Conservation (phyloP, 2,329 filamentous ascomycete genomes). For the Trichoderma sp. region DNA sequence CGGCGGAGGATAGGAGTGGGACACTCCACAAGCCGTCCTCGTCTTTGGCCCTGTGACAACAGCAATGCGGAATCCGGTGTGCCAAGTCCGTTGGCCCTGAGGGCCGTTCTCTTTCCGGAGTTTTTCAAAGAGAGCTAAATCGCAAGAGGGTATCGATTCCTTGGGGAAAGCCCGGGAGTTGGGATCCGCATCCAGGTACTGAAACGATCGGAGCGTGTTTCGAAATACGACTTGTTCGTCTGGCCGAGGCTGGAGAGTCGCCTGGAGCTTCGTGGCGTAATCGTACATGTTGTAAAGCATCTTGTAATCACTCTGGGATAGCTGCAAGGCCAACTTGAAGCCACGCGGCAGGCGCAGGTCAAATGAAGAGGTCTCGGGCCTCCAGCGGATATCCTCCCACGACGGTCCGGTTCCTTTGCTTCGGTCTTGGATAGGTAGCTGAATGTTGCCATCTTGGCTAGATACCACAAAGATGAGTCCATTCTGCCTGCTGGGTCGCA, state of each 20-base stretch:
- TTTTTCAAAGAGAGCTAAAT: slow-evolving; percentile 75
- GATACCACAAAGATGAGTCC: slow-evolving; percentile 73
- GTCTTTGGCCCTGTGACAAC: slow-evolving; percentile 77
- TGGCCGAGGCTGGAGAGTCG: slow-evolving; percentile 67
- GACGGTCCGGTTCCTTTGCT: slow-evolving; percentile 71
- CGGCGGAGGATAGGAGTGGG: slow-evolving; percentile 67
- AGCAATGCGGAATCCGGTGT: slow-evolving; percentile 78
- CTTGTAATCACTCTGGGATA: slow-evolving; percentile 76
- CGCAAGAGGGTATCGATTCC: slow-evolving; percentile 72
- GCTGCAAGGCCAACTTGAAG: slow-evolving; percentile 72
- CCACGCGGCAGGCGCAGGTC: slow-evolving; percentile 74
- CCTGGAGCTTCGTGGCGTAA: slow-evolving; percentile 76
- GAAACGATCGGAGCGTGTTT: slow-evolving; percentile 71
- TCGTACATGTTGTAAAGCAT: slow-evolving; percentile 83
- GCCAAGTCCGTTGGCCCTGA: slow-evolving; percentile 70
- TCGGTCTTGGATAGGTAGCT: slow-evolving; percentile 68
- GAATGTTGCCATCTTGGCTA: slow-evolving; percentile 78
- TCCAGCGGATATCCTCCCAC: slow-evolving; percentile 85
- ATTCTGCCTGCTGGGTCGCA: slow-evolving; percentile 70
- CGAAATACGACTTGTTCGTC: slow-evolving; percentile 74
- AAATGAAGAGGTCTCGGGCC: slow-evolving; percentile 66
- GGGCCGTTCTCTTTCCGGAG: slow-evolving; percentile 70
- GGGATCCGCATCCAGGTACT: slow-evolving; percentile 77
- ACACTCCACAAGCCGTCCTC: slow-evolving; percentile 76
- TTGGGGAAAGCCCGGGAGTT: slow-evolving; percentile 73